Base-by-base conservation (phyloP, 1,284 basidiomycete species). In the Bjerkandera adusta region DNA sequence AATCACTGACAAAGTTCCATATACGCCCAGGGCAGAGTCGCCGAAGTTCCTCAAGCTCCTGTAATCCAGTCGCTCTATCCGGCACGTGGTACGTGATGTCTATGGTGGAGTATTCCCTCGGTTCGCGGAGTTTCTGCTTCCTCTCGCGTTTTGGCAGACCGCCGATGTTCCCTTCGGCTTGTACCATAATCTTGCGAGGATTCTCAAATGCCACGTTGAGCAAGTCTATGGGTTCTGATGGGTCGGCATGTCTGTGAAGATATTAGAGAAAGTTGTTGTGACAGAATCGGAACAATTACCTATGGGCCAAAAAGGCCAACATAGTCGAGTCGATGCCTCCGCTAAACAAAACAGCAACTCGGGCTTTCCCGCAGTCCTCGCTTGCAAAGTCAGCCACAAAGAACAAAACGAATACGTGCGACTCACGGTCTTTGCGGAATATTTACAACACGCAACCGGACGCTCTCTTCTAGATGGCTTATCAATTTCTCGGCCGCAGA, bases 191-290 rank as follows among this genome's bases (percentile, higher is more conserved):
- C 60, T 86, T 85, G 3, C 90, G 79, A 8, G 92, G 92, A 59
- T 97, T 97, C 62, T 97, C 92, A 56, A 99, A 99, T 0, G 91
- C 92, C 3, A 99, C 94, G 58, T 98, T 99, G 18, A 99, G 70
- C 1, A 99, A 70, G 59, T 99, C 96, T 45, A 99, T 94, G 0
- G 92, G 85, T 61, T 93, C 89, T 30, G 76, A 72, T 5, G 67
- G 46, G 2, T 89, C 83, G 21, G 92, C 60, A 58, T 88, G 80
- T 44, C 89, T 92, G 15, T 47, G 41, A 11, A 13, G n/a, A 22
- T n/a, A 34, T 51, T n/a, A 48, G 29, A 11, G 6, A 27, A 12
- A 29, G 40, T 39, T 38, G 7, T 18, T 4, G 7, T 5, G 12
- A n/a, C n/a, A n/a, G n/a, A n/a, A 12, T 12, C 10, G 30, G 3